Percentiles rank a stretch among this genome's conserved stretches.
phyloP scores from a whole-genome alignment of 148 eudicot species.

The Vaccinium myrtillus region DNA sequence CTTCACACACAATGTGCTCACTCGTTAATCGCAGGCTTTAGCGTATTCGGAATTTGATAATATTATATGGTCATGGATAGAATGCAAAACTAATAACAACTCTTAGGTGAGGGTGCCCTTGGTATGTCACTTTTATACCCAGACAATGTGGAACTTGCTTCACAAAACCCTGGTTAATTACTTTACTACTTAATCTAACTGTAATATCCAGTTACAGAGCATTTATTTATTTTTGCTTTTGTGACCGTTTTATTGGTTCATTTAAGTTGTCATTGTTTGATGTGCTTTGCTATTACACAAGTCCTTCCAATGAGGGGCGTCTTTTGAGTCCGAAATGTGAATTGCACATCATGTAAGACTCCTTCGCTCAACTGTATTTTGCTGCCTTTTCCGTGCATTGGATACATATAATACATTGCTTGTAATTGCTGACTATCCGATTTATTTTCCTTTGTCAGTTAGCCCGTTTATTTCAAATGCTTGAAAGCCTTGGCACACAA shows the following conservation, averaged over 20 bases:
- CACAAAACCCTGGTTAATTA: neutral
- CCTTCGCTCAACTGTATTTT: neutral
- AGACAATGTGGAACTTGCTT: neutral
- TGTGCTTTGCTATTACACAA: neutral
- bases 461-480: slow-evolving; percentile 89
- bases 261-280: neutral
- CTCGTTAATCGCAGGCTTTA: neutral
- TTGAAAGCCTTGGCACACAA: slow-evolving; percentile 82
- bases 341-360: slow-evolving; percentile 1
- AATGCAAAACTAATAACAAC: neutral
- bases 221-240: neutral
- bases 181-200: neutral
- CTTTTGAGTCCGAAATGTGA: neutral
- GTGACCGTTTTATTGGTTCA: neutral
- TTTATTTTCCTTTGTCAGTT: slow-evolving; percentile 40
- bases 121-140: neutral
- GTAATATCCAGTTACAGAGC: neutral
- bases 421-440: slow-evolving; percentile 9
- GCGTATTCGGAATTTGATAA: neutral
- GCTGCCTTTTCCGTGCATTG: neutral
- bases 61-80: neutral
- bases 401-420: neutral
- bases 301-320: neutral
- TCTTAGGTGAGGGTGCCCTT: neutral
- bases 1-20: neutral